A percentile compares a stretch with the other conserved stretches of the same genome.
These are phyloP conservation scores for Diaporthe citri DNA, from an alignment of 2,329 filamentous ascomycete genomes.

Conservation along the genomic window DNA sequence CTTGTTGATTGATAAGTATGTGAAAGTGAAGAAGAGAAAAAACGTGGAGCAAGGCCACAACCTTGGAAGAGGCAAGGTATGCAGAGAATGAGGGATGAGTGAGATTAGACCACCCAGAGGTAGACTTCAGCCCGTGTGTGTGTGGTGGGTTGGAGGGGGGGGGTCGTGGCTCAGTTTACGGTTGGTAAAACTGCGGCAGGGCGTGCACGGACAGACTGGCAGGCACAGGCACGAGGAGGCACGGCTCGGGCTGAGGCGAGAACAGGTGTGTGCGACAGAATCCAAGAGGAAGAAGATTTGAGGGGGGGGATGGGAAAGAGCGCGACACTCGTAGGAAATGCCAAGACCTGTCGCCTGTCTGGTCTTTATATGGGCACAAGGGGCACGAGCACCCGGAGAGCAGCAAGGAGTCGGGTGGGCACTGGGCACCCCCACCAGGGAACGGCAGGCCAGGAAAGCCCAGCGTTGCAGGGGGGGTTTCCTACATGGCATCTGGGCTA, in stretches of 20 bases:
- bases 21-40: not conserved
- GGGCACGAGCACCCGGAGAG: slow-evolving; percentile 12
- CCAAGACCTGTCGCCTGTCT: slow-evolving; percentile 14
- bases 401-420: slow-evolving; percentile 13
- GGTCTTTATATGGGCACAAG: slow-evolving; percentile 13
- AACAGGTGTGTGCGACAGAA: slow-evolving; percentile 10
- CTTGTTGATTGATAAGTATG: not conserved
- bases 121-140: not conserved
- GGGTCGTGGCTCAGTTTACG: not conserved
- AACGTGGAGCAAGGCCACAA: not conserved
- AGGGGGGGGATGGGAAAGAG: not conserved
- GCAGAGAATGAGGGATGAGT: not conserved
- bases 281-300: not conserved
- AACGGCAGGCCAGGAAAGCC: not conserved
- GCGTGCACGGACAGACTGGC: not conserved
- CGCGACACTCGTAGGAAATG: slow-evolving; percentile 7
- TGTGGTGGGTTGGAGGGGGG: not conserved
- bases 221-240: slow-evolving; percentile 5
- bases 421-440: not conserved
- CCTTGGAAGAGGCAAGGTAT: not conserved
- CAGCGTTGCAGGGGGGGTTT: not conserved
- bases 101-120: slow-evolving; percentile 8
- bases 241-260: slow-evolving; percentile 14
- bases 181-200: not conserved
- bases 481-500: not conserved